Conservation (phyloP, 2,329 filamentous ascomycete species). For the Pestalotiopsis sp. region DNA sequence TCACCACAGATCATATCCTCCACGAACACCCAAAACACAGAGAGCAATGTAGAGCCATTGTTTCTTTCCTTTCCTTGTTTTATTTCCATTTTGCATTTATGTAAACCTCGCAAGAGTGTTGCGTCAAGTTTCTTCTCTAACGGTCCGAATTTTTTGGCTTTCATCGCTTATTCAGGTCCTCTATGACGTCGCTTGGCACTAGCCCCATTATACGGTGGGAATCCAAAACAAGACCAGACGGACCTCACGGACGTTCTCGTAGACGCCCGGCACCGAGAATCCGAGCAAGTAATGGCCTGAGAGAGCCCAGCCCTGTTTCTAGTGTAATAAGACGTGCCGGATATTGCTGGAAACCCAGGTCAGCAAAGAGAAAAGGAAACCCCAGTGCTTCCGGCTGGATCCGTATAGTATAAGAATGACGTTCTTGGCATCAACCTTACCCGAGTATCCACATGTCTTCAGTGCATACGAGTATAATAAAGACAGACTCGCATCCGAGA, state of each 20-base stretch:
- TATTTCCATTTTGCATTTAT: background rate
- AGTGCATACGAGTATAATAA: background rate
- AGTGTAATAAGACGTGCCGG: too few species aligned
- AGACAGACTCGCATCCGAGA: background rate
- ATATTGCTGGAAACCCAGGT: too few species aligned
- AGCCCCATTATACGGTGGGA: background rate
- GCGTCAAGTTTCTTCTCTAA: background rate
- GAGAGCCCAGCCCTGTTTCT: background rate
- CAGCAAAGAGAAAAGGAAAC: background rate
- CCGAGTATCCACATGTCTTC: background rate
- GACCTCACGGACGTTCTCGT: background rate
- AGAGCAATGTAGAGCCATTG: background rate
- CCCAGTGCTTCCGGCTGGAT: background rate
- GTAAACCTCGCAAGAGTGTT: background rate
- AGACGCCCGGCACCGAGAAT: background rate
- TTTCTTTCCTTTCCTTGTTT: background rate
- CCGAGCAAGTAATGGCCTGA: background rate
- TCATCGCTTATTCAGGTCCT: background rate
- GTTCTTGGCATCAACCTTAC: conserved; percentile 3
- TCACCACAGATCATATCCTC: background rate
- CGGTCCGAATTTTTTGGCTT: background rate
- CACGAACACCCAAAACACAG: background rate
- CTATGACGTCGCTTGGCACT: background rate
- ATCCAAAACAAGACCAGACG: background rate
- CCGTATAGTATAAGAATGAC: conserved; percentile 1